These are phyloP conservation scores for Diaporthe aspalathi DNA, from an alignment of 2,329 filamentous ascomycete species.

Conservation along the genomic window DNA sequence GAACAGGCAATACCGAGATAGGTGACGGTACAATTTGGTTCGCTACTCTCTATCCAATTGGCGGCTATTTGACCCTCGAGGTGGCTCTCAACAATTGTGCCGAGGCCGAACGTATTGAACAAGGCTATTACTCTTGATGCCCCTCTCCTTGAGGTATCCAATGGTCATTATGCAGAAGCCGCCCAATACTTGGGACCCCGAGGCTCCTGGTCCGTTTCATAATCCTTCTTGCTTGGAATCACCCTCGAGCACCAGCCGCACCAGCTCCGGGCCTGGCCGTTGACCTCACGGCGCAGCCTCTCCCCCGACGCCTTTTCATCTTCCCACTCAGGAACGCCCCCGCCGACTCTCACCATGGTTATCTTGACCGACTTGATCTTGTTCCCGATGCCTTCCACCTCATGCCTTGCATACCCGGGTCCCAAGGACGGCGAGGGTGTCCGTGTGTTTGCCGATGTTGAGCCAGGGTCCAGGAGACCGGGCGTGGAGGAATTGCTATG, in stretches of 20 bases:
- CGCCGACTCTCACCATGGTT: conserved; percentile 82
- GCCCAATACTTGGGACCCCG: background rate
- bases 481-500: conserved; percentile 39
- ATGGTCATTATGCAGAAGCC: background rate
- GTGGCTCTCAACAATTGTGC: background rate
- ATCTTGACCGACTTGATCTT: conserved; percentile 90
- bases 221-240: conserved; percentile 68
- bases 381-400: conserved; percentile 91
- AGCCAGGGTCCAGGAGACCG: conserved; percentile 44
- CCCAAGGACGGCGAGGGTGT: conserved; percentile 65
- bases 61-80: too few relatives aligned
- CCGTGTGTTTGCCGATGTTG: conserved; percentile 47
- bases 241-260: conserved; percentile 91
- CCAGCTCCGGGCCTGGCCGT: conserved; percentile 79
- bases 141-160: background rate
- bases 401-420: conserved; percentile 84
- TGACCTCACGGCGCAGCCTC: conserved; percentile 77
- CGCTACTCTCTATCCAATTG: background rate
- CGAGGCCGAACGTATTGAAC: background rate
- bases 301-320: conserved; percentile 76
- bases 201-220: conserved; percentile 42
- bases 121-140: background rate
- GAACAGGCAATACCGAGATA: background rate
- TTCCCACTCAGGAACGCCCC: conserved; percentile 86
- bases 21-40: background rate